These are phyloP conservation scores for Wickerhamomyces kurtzmanii DNA, from an alignment of 805 yeast species.

Conservation along the genomic window DNA sequence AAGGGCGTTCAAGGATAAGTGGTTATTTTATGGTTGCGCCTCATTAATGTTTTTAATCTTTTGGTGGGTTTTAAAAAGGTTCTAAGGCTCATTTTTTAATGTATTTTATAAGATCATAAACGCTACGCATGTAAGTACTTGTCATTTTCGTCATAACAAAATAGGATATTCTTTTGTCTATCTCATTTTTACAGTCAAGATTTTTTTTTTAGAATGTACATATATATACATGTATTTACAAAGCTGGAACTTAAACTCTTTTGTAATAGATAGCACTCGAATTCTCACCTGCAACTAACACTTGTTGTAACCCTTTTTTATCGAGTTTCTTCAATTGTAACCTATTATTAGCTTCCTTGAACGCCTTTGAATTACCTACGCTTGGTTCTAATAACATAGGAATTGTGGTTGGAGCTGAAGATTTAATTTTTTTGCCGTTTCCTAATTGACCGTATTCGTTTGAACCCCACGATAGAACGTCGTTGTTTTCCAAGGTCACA, in stretches of 20 bases:
- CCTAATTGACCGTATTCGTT: conserved; percentile 81
- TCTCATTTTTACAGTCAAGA: conserved; percentile 2
- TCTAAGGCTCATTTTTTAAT: too few relatives aligned
- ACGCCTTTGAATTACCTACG: conserved; percentile 17
- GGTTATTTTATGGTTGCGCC: conserved; percentile 75
- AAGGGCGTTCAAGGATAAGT: conserved; percentile 78
- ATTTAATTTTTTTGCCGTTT: conserved; percentile 61
- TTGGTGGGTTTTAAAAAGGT: conserved; percentile 55
- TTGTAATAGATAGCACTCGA: conserved; percentile 57
- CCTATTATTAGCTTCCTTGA: conserved; percentile 29
- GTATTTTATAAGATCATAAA: too few relatives aligned
- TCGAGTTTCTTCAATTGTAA: conserved; percentile 36
- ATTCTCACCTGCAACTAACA: conserved; percentile 49
- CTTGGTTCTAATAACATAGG: conserved; percentile 54
- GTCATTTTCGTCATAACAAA: too few relatives aligned
- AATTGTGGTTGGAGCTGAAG: conserved; percentile 39
- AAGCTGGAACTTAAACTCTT: conserved; percentile 1
- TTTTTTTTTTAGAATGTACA: too few relatives aligned
- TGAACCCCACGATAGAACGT: conserved; percentile 75
- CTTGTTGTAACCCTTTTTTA: too few relatives aligned
- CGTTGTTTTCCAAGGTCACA: conserved; percentile 49
- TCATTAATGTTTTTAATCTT: conserved; percentile 51
- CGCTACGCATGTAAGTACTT: background rate
- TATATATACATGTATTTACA: conserved; percentile 1
- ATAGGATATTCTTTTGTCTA: too few relatives aligned